Conservation (phyloP, 2,329 filamentous ascomycete species). For the Diaporthe citrichinensis region DNA sequence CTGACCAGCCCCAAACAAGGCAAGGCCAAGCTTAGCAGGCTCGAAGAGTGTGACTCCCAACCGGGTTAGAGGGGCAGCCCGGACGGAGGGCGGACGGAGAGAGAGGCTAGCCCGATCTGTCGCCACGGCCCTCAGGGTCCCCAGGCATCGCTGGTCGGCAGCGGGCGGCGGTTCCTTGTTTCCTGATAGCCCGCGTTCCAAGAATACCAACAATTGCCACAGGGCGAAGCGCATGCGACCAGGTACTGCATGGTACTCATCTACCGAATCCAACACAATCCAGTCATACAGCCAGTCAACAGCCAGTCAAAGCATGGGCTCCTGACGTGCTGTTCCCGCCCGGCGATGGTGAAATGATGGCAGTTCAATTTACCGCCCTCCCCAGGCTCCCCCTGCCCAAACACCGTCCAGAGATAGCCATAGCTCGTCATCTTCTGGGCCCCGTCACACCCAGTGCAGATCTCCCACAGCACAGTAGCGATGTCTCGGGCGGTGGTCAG, state of each 20-base stretch:
- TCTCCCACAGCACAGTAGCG: conserved; percentile 32
- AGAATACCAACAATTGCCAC: conserved; percentile 35
- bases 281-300: neutral
- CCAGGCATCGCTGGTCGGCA: neutral
- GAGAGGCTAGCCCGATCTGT: conserved; percentile 23
- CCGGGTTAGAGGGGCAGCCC: conserved; percentile 24
- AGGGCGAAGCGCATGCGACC: conserved; percentile 6
- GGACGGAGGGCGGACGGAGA: neutral
- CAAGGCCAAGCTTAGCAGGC: conserved; percentile 6
- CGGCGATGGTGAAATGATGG: conserved; percentile 6
- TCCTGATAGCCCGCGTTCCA: conserved; percentile 31
- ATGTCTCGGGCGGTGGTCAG: conserved; percentile 15
- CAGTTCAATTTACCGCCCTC: conserved; percentile 25
- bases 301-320: conserved; percentile 15
- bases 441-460: conserved; percentile 37
- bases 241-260: conserved; percentile 16
- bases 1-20: conserved; percentile 23
- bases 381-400: conserved; percentile 13
- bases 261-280: conserved; percentile 20
- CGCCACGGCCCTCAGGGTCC: neutral
- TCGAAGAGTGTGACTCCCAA: conserved; percentile 32
- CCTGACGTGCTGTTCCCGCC: conserved; percentile 30
- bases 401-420: conserved; percentile 6
- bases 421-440: conserved; percentile 34
- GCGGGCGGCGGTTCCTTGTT: conserved; percentile 11